Conservation (phyloP, 31 red algal species). For the Porphyra umbilicalis region DNA sequence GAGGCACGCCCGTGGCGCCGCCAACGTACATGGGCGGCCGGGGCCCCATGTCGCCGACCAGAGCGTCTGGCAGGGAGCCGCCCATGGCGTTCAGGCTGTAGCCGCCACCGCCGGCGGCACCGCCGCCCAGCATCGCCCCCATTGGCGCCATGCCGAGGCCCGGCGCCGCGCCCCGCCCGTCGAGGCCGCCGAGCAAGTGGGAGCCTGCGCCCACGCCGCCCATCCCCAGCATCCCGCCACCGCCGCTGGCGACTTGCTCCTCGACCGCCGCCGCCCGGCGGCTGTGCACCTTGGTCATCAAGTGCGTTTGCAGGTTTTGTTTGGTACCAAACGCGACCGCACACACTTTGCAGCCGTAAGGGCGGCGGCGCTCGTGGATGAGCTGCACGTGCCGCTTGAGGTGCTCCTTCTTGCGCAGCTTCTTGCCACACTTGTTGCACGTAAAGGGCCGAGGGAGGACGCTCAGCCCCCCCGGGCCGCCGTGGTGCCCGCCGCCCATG, state of each 20-base stretch:
- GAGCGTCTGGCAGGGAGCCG: too few relatives aligned
- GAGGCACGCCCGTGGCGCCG: too few relatives aligned
- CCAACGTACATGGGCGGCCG: too few relatives aligned
- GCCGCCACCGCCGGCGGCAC: neutral
- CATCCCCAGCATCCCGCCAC: neutral
- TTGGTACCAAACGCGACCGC: conserved; percentile 64
- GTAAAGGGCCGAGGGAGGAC: neutral
- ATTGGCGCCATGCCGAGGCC: too few relatives aligned
- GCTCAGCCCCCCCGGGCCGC: neutral
- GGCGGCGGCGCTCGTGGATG: conserved; percentile 7
- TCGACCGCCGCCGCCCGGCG: conserved; percentile 2
- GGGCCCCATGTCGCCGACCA: too few relatives aligned
- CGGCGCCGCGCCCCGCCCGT: too few relatives aligned
- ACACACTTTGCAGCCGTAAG: conserved; percentile 15
- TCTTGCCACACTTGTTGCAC: conserved; percentile 3
- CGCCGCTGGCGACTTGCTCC: neutral
- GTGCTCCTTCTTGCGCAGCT: conserved; percentile 9
- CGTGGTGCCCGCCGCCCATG: neutral
- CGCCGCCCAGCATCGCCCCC: neutral
- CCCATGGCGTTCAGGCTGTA: too few relatives aligned
- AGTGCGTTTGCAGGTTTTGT: conserved; percentile 69
- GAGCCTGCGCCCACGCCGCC: neutral
- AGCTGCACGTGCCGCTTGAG: conserved; percentile 12
- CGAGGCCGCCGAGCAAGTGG: too few relatives aligned
- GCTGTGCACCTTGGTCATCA: conserved; percentile 51